These are phyloP conservation scores for Cyphellophora europaea DNA, from an alignment of 2,329 filamentous ascomycete species.

Conservation along the genomic window DNA sequence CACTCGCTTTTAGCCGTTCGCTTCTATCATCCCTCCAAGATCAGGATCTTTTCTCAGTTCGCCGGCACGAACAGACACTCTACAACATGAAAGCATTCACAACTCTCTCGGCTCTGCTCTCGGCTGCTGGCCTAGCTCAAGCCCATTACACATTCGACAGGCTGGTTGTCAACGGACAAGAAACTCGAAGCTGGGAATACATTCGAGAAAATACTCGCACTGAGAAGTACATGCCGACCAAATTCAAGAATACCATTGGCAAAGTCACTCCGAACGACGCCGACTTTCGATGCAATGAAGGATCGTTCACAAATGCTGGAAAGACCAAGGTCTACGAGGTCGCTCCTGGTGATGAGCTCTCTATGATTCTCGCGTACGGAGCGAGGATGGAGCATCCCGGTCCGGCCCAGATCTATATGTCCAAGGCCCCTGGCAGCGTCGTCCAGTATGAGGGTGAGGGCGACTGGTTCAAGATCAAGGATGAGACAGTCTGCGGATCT, in stretches of 20 bases:
- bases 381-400: conserved; percentile 18
- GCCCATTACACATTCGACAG: not conserved
- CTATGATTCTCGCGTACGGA: conserved; percentile 13
- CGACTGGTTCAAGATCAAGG: conserved; percentile 19
- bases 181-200: not conserved
- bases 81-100: conserved; percentile 1
- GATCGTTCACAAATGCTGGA: conserved; percentile 9
- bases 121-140: conserved; percentile 1
- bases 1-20: no score
- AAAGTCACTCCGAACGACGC: not conserved
- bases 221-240: not conserved
- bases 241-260: conserved; percentile 1
- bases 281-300: conserved; percentile 17
- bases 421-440: conserved; percentile 13
- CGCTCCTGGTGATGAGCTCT: conserved; percentile 10
- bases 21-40: not conserved
- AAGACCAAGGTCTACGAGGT: conserved; percentile 13
- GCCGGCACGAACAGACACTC: not conserved
- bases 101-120: not conserved
- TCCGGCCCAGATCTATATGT: conserved; percentile 18
- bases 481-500: conserved; percentile 13
- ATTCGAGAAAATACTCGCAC: not conserved
- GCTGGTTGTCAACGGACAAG: not conserved
- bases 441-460: conserved; percentile 11
- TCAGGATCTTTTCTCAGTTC: not conserved